These are phyloP conservation scores for Lichtheimia hyalospora DNA, from an alignment of 371 early-diverging fungal species.

Conservation along the genomic window DNA sequence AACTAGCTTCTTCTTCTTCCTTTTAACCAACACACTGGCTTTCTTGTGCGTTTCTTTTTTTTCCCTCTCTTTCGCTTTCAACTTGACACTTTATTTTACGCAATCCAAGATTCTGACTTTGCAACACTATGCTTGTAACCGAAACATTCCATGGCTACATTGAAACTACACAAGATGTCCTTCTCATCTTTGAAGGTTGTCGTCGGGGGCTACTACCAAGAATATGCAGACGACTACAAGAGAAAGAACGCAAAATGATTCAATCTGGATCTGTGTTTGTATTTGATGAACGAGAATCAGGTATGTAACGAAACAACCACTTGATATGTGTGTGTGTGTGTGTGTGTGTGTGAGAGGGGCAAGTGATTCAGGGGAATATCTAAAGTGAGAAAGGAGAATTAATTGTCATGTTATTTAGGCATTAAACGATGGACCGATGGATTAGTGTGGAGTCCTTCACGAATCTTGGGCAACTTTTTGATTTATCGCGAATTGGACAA, in stretches of 20 bases:
- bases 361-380: constrained; percentile 3
- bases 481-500: constrained; percentile 77
- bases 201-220: constrained; percentile 56
- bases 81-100: neutral
- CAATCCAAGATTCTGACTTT: neutral
- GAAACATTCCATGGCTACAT: constrained; percentile 50
- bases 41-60: no score
- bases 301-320: no score
- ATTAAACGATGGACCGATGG: constrained; percentile 92
- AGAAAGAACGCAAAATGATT: constrained; percentile 57
- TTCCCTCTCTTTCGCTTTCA: neutral
- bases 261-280: constrained; percentile 65
- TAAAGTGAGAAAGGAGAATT: neutral
- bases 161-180: constrained; percentile 60
- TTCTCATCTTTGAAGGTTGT: constrained; percentile 67
- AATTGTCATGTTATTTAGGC: constrained; percentile 37
- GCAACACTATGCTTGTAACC: neutral
- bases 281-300: constrained; percentile 69
- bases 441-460: constrained; percentile 81
- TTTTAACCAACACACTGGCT: no score
- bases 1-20: no score
- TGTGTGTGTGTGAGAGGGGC: neutral
- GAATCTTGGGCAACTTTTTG: constrained; percentile 77
- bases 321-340: neutral
- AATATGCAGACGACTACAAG: constrained; percentile 58